Conservation (phyloP, 176 grass and related monocot species). For the Phoenix roebelenii region DNA sequence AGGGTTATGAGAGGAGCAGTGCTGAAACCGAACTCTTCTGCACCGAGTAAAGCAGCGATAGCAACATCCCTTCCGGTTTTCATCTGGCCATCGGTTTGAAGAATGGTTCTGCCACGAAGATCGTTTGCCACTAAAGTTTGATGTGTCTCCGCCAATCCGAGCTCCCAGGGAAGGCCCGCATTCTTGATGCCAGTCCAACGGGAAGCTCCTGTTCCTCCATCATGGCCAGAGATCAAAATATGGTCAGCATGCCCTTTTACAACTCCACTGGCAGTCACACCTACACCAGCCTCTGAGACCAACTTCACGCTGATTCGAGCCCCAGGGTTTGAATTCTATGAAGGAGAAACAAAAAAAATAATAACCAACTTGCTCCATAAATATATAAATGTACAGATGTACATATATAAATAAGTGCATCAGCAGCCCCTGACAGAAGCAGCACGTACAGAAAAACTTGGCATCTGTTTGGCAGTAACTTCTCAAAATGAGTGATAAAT, state of each 20-base stretch:
- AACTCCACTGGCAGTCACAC: constrained; percentile 89
- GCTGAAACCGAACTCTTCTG: constrained; percentile 98
- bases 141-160: constrained; percentile 92
- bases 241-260: constrained; percentile 96
- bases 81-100: constrained; percentile 95
- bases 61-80: constrained; percentile 98
- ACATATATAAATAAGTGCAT: too few species aligned
- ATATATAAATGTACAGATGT: too few species aligned
- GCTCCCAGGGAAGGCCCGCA: constrained; percentile 99
- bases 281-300: constrained; percentile 92
- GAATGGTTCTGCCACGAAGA: constrained; percentile 77
- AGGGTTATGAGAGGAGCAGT: constrained; percentile 96
- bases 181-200: constrained; percentile 99
- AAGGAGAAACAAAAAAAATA: constrained; percentile 18
- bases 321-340: constrained; percentile 76
- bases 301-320: constrained; percentile 89
- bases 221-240: constrained; percentile 94
- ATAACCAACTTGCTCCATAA: neutral
- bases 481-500: too few species aligned
- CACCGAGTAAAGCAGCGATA: constrained; percentile 85
- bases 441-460: too few species aligned
- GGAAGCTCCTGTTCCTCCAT: constrained; percentile 92
- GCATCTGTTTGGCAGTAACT: too few species aligned
- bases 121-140: constrained; percentile 95
- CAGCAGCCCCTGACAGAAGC: too few species aligned